These are phyloP conservation scores for Metschnikowia proteae DNA, from an alignment of 805 yeast genomes.

Conservation along the genomic window DNA sequence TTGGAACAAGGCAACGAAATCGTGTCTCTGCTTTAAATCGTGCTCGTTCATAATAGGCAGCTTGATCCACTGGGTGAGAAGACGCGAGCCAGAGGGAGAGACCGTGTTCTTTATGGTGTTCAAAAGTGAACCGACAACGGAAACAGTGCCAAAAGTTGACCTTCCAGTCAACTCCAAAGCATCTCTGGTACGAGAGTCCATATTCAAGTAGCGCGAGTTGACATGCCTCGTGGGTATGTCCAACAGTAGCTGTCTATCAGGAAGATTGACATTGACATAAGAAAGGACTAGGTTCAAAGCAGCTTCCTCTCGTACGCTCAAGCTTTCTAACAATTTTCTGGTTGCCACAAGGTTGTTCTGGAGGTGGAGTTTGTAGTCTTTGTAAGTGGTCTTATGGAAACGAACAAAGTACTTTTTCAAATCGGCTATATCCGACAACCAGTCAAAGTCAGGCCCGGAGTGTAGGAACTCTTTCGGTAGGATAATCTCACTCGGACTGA, in stretches of 20 bases:
- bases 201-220: constrained; percentile 56
- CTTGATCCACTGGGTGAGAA: constrained; percentile 77
- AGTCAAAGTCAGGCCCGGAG: constrained; percentile 41
- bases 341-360: constrained; percentile 33
- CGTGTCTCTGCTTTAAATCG: constrained; percentile 52
- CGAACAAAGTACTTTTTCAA: constrained; percentile 59
- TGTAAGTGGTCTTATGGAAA: constrained; percentile 37
- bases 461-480: constrained; percentile 45
- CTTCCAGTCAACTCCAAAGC: constrained; percentile 72
- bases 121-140: constrained; percentile 65
- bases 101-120: constrained; percentile 69
- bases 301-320: constrained; percentile 51
- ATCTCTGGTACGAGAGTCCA: constrained; percentile 75
- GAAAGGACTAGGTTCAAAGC: constrained; percentile 54
- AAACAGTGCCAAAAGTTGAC: constrained; percentile 40
- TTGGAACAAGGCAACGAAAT: constrained; percentile 31
- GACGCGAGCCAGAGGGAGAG: constrained; percentile 77
- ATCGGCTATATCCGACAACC: constrained; percentile 59
- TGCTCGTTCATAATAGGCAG: constrained; percentile 65
- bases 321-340: constrained; percentile 31
- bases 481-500: constrained; percentile 77
- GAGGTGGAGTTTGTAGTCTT: constrained; percentile 31
- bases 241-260: constrained; percentile 58
- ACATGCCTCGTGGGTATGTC: constrained; percentile 62
- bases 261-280: constrained; percentile 72